These are phyloP conservation scores for Lipomyces anomalus DNA, from an alignment of 805 yeast species.

Conservation along the genomic window DNA sequence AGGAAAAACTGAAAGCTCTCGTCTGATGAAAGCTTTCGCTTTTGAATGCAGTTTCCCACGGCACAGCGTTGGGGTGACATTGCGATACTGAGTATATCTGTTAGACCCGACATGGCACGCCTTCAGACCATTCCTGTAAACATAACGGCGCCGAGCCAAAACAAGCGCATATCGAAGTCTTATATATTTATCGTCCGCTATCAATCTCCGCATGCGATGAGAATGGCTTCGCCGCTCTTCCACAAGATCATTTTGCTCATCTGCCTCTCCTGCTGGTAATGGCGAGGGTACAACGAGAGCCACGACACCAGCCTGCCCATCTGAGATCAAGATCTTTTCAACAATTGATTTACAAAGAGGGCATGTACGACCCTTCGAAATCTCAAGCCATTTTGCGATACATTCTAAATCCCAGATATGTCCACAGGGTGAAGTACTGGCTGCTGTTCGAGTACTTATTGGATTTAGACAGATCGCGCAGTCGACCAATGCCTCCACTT, in stretches of 20 bases:
- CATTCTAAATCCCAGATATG: constrained; percentile 17
- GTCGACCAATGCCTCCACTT: too few relatives aligned
- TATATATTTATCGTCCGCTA: constrained; percentile 2
- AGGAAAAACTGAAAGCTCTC: constrained; percentile 18
- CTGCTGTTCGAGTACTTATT: constrained; percentile 3
- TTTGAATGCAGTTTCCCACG: constrained; percentile 3
- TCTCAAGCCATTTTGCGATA: constrained; percentile 16
- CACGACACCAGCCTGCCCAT: not conserved
- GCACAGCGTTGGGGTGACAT: not conserved
- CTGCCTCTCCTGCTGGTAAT: too few relatives aligned
- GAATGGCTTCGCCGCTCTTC: too few relatives aligned
- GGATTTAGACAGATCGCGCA: constrained; percentile 17
- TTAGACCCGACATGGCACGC: constrained; percentile 18
- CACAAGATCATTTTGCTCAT: too few relatives aligned
- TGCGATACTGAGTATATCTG: constrained; percentile 5
- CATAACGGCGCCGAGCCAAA: constrained; percentile 11
- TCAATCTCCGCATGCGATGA: too few relatives aligned
- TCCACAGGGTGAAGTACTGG: constrained; percentile 12
- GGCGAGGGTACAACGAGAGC: too few relatives aligned
- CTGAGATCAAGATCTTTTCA: not conserved
- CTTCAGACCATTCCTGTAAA: constrained; percentile 14
- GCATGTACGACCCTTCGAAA: constrained; percentile 10
- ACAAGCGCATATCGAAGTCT: constrained; percentile 2
- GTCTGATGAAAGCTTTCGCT: constrained; percentile 14
- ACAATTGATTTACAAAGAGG: constrained; percentile 18